Evolutionary conservation across 768 basidiomycete species (phyloP).

Genomic region (Leucocoprinus leucothites): DNA sequence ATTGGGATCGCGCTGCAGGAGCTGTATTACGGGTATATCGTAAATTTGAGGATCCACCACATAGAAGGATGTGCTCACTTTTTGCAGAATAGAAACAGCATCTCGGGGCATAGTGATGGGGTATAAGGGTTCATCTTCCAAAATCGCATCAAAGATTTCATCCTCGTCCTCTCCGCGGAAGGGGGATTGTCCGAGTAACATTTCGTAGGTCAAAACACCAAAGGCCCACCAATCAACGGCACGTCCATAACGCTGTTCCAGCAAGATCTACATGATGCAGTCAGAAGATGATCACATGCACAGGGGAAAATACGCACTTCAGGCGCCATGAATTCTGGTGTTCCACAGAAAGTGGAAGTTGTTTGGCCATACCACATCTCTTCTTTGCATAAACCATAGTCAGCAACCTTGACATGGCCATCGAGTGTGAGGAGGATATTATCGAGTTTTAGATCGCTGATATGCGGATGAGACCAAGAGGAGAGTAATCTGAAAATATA

Average conservation of each 20-base stretch:
- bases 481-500: background rate
- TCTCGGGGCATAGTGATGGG: slow-evolving; percentile 99
- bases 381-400: slow-evolving; percentile 99
- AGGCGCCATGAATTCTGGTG: slow-evolving; percentile 99
- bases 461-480: background rate
- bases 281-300: slow-evolving; percentile 6
- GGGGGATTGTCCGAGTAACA: slow-evolving; percentile 97
- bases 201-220: slow-evolving; percentile 97
- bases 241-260: slow-evolving; percentile 98
- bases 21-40: slow-evolving; percentile 36
- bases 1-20: slow-evolving; percentile 87
- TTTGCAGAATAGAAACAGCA: slow-evolving; percentile 92
- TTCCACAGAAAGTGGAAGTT: slow-evolving; percentile 98
- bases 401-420: slow-evolving; percentile 97
- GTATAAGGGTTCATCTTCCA: slow-evolving; percentile 97
- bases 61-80: slow-evolving; percentile 44
- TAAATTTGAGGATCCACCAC: slow-evolving; percentile 6
- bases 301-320: slow-evolving; percentile 56
- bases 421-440: slow-evolving; percentile 96
- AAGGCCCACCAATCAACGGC: slow-evolving; percentile 99
- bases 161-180: slow-evolving; percentile 99
- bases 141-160: slow-evolving; percentile 98
- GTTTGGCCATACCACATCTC: slow-evolving; percentile 98
- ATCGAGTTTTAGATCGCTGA: slow-evolving; percentile 94
- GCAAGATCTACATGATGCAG: slow-evolving; percentile 67